Base-by-base conservation (phyloP, 495 filamentous ascomycete genomes). In the Penicillium alfredii region DNA sequence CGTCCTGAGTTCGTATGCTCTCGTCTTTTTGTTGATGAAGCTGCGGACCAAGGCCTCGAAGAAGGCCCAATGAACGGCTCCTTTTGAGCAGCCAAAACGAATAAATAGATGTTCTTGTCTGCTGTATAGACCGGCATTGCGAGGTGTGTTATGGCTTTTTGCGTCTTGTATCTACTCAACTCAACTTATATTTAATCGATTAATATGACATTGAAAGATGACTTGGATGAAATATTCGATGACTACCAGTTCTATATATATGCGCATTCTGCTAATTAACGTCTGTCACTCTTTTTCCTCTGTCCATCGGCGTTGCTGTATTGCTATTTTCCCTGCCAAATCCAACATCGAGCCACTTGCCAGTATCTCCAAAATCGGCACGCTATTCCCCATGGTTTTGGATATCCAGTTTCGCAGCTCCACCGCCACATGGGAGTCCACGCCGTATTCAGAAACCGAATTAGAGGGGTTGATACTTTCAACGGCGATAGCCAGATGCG, bases 11-110 rank as follows among this genome's bases (percentile, higher is more conserved):
- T 61, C 60, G 35, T 74, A 72, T 42, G 57, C 60, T 4, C 36
- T 72, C 30, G 71, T 74, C 0, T 74, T 64, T 31, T 27, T 52
- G 33, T 47, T 74, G 30, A 74, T 74, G 70, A 74, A 72, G 42
- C 30, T 53, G 18, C 40, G 49, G 8, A 68, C 64, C 14, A 68
- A 66, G 47, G 55, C 53, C 19, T 61, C 58, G 14, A 68, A 66
- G 52, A 64, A 55, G 40, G 61, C 63, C 13, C 49, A 60, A 27
- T 64, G 5, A 25, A 9, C 5, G n/a, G n/a, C n/a, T n/a, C n/a
- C n/a, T n/a, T n/a, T n/a, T n/a, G n/a, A n/a, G n/a, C n/a, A n/a
- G n/a, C n/a, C n/a, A n/a, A n/a, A n/a, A n/a, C n/a, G n/a, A n/a
- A n/a, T n/a, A n/a, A n/a, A n/a, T n/a, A n/a, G n/a, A n/a, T n/a